phyloP scores from a whole-genome alignment of 768 basidiomycete genomes.

The Auricularia cornea region DNA sequence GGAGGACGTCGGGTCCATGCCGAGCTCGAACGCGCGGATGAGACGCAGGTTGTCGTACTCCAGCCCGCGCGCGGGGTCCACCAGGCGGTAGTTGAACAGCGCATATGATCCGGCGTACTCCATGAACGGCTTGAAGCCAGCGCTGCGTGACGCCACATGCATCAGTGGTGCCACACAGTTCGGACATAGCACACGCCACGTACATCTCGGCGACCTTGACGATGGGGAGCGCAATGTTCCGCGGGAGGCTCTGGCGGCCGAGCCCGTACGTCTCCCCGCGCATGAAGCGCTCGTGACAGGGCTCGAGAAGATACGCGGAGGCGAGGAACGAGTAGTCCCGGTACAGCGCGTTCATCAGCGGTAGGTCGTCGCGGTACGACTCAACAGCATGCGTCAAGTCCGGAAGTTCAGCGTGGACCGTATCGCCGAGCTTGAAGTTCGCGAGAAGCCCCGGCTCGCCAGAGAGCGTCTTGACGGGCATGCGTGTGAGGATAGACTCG shows the following conservation, averaged over 20 bases:
- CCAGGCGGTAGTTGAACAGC: constrained; percentile 19
- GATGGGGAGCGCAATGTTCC: constrained; percentile 20
- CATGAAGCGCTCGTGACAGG: constrained; percentile 19
- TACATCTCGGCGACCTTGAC: constrained; percentile 19
- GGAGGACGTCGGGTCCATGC: constrained; percentile 13
- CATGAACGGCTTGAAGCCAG: constrained; percentile 25
- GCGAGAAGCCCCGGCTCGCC: constrained; percentile 25
- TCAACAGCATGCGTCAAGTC: constrained; percentile 18
- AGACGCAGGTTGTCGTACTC: constrained; percentile 25
- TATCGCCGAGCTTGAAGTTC: constrained; percentile 19
- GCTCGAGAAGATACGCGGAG: constrained; percentile 26
- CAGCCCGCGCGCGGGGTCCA: constrained; percentile 17
- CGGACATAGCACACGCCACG: no score
- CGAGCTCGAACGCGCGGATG: constrained; percentile 24
- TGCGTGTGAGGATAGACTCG: constrained; percentile 21
- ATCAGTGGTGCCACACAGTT: no score
- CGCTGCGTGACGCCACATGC: no score
- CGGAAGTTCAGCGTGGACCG: constrained; percentile 19
- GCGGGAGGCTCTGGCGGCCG: constrained; percentile 19
- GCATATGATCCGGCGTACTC: constrained; percentile 27
- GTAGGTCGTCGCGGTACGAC: constrained; percentile 11
- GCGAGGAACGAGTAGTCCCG: constrained; percentile 23
- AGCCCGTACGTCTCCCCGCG: constrained; percentile 20
- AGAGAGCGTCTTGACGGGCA: constrained; percentile 22
- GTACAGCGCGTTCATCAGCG: constrained; percentile 20